phyloP scores from a whole-genome alignment of 495 filamentous ascomycete genomes.

The Xylaria castorea region DNA sequence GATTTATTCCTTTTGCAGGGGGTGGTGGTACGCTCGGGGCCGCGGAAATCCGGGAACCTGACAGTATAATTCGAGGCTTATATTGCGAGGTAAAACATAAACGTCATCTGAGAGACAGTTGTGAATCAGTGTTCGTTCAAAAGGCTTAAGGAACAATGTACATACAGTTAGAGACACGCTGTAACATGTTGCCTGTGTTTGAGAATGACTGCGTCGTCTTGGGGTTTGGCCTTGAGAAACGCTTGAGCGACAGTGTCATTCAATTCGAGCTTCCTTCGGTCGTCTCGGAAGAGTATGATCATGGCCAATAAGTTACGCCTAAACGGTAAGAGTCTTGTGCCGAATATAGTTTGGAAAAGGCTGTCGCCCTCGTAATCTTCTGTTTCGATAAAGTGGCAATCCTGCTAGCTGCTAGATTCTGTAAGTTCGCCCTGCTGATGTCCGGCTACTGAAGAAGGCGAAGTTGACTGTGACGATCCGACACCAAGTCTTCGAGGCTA shows the following conservation, averaged over 20 bases:
- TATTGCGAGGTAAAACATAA: background rate
- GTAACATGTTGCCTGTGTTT: slow-evolving; percentile 40
- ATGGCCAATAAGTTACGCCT: slow-evolving; percentile 53
- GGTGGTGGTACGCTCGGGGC: background rate
- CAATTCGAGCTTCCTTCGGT: slow-evolving; percentile 57
- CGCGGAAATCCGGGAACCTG: background rate
- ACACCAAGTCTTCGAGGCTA: background rate
- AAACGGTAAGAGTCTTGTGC: background rate
- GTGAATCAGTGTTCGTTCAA: background rate
- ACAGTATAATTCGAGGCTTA: background rate
- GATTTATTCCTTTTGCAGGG: background rate
- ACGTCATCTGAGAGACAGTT: background rate
- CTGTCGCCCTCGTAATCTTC: background rate
- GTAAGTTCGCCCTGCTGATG: background rate
- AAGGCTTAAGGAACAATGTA: background rate
- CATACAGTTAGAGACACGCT: background rate
- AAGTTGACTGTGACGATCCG: background rate
- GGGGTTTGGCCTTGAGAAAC: slow-evolving; percentile 57
- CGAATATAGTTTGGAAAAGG: background rate
- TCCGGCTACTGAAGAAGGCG: background rate
- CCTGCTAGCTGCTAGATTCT: background rate
- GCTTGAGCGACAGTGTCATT: slow-evolving; percentile 56
- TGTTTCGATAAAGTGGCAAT: background rate
- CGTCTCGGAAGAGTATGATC: slow-evolving; percentile 59
- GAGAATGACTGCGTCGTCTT: slow-evolving; percentile 60